Base-by-base conservation (phyloP, 331 rosid genomes). In the Phaseolus coccineus region DNA sequence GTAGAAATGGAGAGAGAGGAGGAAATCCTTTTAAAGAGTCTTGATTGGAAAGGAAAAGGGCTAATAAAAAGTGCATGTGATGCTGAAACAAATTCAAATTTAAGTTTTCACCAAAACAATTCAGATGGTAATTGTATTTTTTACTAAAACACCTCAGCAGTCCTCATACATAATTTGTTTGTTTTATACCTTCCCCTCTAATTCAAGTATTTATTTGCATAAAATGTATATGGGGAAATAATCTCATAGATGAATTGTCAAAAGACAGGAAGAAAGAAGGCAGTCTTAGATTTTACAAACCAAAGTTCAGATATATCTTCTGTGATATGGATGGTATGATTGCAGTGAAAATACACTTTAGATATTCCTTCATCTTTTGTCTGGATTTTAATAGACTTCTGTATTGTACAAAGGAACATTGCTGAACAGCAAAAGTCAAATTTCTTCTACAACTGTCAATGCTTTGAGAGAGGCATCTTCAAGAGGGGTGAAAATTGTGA, bases 261-360 rank as follows among this genome's bases (percentile, higher is more conserved):
- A 94, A 88, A 94, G 98, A 87, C 91, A 93, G 96, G 97, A 93
- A 87, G 85, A 93, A 85, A 88, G 99, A 93, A 82, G 96, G 97
- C 74, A 80, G 89, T 85, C 92, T 95, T 83, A 90, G 97, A 82
- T 95, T 91, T 84, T 93, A 95, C 82, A 86, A 88, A 78, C 97
- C 99, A 56, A 93, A 87, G 93, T 95, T 91, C 90, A 91, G 81
- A 84, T 89, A 89, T 79, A 91, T 95, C 81, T 95, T 95, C 88
- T 93, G 97, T 57, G 99, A 95, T 62, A 93, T 95, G 99, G 99
- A 95, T 89, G 98, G 98, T 95, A 85, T 87, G 89, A 46, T 69
- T 74, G 56, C 25, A 28, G 68, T 42, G 24, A 74, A 62, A 73
- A 55, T 31, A 35, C 47, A 58, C 69, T 67, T 62, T 44, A 27